These are phyloP conservation scores for Senecio squalidus DNA, from an alignment of 140 eudicot species.

Conservation along the genomic window DNA sequence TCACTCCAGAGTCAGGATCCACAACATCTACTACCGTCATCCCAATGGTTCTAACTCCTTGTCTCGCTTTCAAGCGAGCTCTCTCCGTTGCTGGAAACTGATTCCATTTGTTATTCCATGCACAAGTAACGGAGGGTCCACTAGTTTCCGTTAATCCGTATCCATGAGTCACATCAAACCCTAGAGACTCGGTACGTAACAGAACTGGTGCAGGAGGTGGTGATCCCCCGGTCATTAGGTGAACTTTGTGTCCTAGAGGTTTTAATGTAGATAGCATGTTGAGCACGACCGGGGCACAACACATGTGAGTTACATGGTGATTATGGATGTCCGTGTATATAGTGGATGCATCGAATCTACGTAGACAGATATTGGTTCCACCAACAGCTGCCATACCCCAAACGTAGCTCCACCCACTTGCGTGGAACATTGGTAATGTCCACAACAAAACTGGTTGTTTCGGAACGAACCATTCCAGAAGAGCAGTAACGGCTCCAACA, in stretches of 20 bases:
- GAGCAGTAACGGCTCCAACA: conserved; percentile 27
- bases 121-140: conserved; percentile 36
- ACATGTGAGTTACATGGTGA: conserved; percentile 68
- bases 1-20: conserved; percentile 37
- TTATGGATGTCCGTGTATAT: conserved; percentile 26
- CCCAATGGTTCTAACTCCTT: conserved; percentile 45
- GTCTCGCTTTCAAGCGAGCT: conserved; percentile 59
- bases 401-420: conserved; percentile 65
- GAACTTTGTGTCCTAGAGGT: conserved; percentile 29
- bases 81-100: conserved; percentile 38
- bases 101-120: conserved; percentile 59
- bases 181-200: conserved; percentile 38
- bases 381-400: conserved; percentile 89
- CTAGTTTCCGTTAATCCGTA: conserved; percentile 65
- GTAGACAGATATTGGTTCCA: conserved; percentile 61
- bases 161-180: conserved; percentile 49
- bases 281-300: conserved; percentile 72
- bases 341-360: conserved; percentile 33
- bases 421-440: conserved; percentile 88
- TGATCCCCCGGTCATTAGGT: conserved; percentile 57
- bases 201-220: conserved; percentile 61
- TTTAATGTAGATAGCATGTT: conserved; percentile 38
- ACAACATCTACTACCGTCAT: conserved; percentile 53
- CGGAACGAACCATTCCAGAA: conserved; percentile 50
- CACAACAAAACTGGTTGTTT: conserved; percentile 50